Conservation (phyloP, 257 asterid genomes). For the Orobanche coerulescens region DNA sequence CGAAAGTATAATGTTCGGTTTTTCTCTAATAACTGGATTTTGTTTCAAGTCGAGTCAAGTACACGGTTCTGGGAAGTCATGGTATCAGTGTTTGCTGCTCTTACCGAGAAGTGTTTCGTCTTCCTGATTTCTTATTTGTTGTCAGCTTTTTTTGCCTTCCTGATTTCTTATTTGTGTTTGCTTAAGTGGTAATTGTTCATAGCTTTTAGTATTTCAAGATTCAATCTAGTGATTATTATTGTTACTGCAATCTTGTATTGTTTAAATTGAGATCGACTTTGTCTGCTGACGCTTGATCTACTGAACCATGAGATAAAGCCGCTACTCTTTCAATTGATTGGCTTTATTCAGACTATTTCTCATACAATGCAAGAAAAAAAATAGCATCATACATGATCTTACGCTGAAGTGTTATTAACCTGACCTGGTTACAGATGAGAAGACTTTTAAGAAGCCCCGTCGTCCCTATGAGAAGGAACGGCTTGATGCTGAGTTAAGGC, state of each 20-base stretch:
- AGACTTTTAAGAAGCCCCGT: constrained; percentile 87
- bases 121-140: background rate
- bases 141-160: background rate
- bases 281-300: background rate
- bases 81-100: background rate
- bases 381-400: background rate
- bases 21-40: background rate
- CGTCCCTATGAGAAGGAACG: constrained; percentile 92
- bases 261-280: background rate
- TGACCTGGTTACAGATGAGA: constrained; percentile 43
- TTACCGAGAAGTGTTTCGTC: background rate
- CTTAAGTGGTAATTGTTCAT: background rate
- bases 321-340: background rate
- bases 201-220: background rate
- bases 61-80: background rate
- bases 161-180: background rate
- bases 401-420: background rate
- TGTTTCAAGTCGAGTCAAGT: background rate
- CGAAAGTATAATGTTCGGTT: background rate
- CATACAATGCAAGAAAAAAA: background rate
- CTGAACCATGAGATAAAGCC: background rate
- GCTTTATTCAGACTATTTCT: background rate
- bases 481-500: constrained; percentile 78
- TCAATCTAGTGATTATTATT: background rate
- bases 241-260: background rate